A percentile compares a stretch with the other conserved stretches of the same genome.
Conservation (phyloP, 331 rosid genomes). For the Cucumis variabilis region DNA sequence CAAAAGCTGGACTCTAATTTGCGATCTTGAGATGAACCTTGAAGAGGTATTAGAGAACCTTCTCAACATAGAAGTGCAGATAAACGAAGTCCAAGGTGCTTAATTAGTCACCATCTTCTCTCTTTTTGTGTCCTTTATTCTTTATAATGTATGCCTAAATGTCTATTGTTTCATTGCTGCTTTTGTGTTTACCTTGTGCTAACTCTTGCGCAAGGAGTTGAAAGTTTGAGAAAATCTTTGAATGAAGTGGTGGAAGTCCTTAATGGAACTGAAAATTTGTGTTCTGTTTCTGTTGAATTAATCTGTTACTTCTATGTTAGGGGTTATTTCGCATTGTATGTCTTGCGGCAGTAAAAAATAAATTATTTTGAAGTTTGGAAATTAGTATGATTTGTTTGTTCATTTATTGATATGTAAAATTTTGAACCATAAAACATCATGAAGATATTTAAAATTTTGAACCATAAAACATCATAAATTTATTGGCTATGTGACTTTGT, state of each 20-base stretch:
- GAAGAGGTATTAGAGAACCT: conserved; percentile 69
- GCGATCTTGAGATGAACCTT: conserved; percentile 52
- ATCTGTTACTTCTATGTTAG: neutral
- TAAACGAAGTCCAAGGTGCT: conserved; percentile 85
- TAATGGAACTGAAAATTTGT: neutral
- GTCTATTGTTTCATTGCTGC: neutral
- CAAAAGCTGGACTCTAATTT: neutral
- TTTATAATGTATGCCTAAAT: neutral
- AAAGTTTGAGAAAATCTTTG: neutral
- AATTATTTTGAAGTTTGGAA: too few species aligned
- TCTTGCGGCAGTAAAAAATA: neutral
- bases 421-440: too few species aligned
- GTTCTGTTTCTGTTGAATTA: neutral
- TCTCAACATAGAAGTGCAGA: conserved; percentile 66
- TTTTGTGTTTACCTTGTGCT: neutral
- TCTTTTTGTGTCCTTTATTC: neutral
- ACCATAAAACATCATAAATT: too few species aligned
- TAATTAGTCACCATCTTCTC: neutral
- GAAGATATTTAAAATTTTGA: too few species aligned
- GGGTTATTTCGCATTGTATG: neutral
- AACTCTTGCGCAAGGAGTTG: neutral
- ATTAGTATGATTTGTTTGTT: too few species aligned
- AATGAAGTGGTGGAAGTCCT: neutral
- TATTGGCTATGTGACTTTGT: too few species aligned
- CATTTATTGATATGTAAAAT: too few species aligned